phyloP scores from a whole-genome alignment of 2,329 filamentous ascomycete genomes.

The Fusarium sp. region DNA sequence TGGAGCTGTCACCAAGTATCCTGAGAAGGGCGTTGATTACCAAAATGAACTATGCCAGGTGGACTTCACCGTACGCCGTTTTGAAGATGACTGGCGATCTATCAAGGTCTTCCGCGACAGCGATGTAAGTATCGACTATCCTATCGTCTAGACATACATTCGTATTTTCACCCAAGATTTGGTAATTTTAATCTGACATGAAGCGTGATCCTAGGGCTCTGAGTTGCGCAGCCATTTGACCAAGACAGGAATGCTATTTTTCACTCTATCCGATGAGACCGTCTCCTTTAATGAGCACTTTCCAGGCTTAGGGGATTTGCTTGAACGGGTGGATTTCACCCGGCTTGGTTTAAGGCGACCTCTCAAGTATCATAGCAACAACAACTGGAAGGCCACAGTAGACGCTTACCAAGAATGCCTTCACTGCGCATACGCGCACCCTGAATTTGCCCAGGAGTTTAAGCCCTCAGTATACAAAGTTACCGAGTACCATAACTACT shows the following conservation, averaged over 20 bases:
- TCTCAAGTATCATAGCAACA: slow-evolving; percentile 66
- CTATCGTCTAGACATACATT: too few species aligned
- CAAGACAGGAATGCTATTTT: slow-evolving; percentile 64
- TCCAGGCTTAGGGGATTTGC: slow-evolving; percentile 61
- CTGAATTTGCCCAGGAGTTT: slow-evolving; percentile 66
- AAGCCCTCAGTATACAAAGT: slow-evolving; percentile 67
- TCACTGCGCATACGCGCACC: slow-evolving; percentile 70
- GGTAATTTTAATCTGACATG: not conserved
- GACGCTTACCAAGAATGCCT: slow-evolving; percentile 60
- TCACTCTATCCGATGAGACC: slow-evolving; percentile 60
- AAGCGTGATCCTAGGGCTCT: slow-evolving; percentile 15
- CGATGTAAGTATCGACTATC: slow-evolving; percentile 1
- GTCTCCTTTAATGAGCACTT: slow-evolving; percentile 67
- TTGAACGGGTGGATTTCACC: slow-evolving; percentile 65
- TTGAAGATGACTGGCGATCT: not conserved
- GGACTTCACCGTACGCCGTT: not conserved
- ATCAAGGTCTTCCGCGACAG: slow-evolving; percentile 4
- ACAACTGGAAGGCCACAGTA: slow-evolving; percentile 56
- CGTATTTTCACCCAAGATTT: not conserved
- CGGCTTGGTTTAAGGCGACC: slow-evolving; percentile 63
- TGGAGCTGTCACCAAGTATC: slow-evolving; percentile 5
- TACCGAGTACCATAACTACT: slow-evolving; percentile 66
- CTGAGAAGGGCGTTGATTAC: not conserved
- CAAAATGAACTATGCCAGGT: slow-evolving; percentile 3
- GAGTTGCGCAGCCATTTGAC: slow-evolving; percentile 53